These are phyloP conservation scores for Tolypocladium cylindrosporum DNA, from an alignment of 2,329 filamentous ascomycete species.

Conservation along the genomic window DNA sequence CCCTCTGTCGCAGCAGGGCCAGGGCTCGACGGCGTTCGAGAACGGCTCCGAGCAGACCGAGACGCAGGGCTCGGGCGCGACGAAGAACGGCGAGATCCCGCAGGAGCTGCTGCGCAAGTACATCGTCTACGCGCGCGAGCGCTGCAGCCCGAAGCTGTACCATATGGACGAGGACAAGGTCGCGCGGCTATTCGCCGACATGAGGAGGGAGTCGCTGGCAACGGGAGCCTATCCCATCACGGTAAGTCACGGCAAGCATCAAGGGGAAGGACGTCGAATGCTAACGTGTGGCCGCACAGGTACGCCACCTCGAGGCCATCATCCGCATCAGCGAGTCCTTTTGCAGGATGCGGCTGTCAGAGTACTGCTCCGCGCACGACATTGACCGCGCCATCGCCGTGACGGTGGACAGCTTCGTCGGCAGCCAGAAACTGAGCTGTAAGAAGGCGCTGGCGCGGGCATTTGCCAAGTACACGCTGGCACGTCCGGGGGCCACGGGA, in stretches of 20 bases:
- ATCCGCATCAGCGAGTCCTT: slow-evolving; percentile 92
- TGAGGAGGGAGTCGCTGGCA: slow-evolving; percentile 84
- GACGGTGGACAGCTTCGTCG: slow-evolving; percentile 91
- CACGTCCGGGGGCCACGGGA: slow-evolving; percentile 30
- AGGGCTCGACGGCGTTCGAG: slow-evolving; percentile 53
- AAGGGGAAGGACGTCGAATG: background rate
- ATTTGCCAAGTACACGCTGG: slow-evolving; percentile 85
- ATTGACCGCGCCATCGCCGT: slow-evolving; percentile 97
- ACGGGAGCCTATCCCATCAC: slow-evolving; percentile 98
- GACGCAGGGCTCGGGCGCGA: slow-evolving; percentile 17
- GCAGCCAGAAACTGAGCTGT: slow-evolving; percentile 91
- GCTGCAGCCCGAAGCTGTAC: slow-evolving; percentile 83
- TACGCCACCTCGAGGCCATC: slow-evolving; percentile 94
- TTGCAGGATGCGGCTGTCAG: slow-evolving; percentile 94
- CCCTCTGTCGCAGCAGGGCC: slow-evolving; percentile 44
- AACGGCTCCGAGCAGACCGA: slow-evolving; percentile 37
- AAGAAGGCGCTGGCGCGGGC: slow-evolving; percentile 92
- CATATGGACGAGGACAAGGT: slow-evolving; percentile 98
- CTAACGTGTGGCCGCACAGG: slow-evolving; percentile 36
- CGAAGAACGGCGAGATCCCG: slow-evolving; percentile 59
- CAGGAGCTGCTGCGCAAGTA: slow-evolving; percentile 92
- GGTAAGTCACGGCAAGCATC: slow-evolving; percentile 43
- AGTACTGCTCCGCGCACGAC: slow-evolving; percentile 82
- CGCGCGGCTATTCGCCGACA: slow-evolving; percentile 86
- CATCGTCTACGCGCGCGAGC: slow-evolving; percentile 88